Evolutionary conservation across 495 filamentous ascomycete species (phyloP), one percentile per base, ranked within the genome.

Genomic region (Aspergillus bridgeri): DNA sequence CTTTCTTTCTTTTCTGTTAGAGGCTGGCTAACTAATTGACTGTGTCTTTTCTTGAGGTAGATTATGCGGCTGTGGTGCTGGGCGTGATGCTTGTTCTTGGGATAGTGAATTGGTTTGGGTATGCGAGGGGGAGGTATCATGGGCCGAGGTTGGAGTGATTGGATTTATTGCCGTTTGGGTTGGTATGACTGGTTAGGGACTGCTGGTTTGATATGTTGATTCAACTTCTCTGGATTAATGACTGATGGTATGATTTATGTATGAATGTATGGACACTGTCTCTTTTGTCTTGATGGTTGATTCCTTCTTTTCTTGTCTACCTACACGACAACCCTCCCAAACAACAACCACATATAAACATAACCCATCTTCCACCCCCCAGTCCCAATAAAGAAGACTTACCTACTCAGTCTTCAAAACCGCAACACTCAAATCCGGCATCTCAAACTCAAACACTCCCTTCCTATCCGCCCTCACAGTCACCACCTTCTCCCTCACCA

Each of bases 401-500:
- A 42, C 20, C 19, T 57, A 57, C n/a, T 47, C 46, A 7, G 70
- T 73, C 17, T 57, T 72, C 22, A 84, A 68, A 9, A 84, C 76
- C 1, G 79, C 81, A 52, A 83, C 74, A 54, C 80, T 83, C 63
- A 83, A 54, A 17, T 74, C 69, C 2, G 79, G 77, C 57, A 83
- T 23, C n/a, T 57, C 67, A 57, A 83, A 85, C 15, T 56, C 67
- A 59, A 83, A 82, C 23, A 57, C 67, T 13, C 81, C 79, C 22
- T 69, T 69, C 47, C 69, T 57, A 15, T 73, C 70, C 22, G 83
- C 74, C 53, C 60, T 69, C 57, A 84, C 55, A n/a, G 62, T 75
- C 8, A 61, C 69, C 13, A 69, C 75, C 13, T 69, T 73, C 52
- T 68, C 77, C 38, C 74, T 74, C n/a, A 83, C 77, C 38, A 76